These are phyloP conservation scores for Vitellaria paradoxa DNA, from an alignment of 179 eudicot species.

Conservation along the genomic window DNA sequence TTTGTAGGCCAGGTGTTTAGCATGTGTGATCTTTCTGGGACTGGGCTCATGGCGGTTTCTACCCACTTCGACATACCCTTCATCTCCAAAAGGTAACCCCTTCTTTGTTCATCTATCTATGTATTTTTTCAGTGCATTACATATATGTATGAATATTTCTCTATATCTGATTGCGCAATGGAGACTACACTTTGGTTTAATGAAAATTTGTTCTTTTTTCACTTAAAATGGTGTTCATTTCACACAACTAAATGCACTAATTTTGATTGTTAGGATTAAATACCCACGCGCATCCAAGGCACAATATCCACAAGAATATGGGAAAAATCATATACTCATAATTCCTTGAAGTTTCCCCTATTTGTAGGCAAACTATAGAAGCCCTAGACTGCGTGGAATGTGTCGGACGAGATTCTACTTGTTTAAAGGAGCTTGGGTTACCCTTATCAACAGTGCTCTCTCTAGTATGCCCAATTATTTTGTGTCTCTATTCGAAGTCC, in stretches of 20 bases:
- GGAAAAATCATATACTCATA: too few relatives aligned
- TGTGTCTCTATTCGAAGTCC: too few relatives aligned
- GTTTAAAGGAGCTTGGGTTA: too few relatives aligned
- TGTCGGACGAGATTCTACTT: too few relatives aligned
- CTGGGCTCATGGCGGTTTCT: slow-evolving; percentile 91
- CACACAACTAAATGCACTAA: not conserved
- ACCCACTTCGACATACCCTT: slow-evolving; percentile 81
- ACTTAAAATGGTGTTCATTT: not conserved
- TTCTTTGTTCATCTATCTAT: not conserved
- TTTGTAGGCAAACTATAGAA: too few relatives aligned
- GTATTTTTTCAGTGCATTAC: not conserved
- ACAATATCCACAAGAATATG: too few relatives aligned
- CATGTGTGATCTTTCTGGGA: slow-evolving; percentile 92
- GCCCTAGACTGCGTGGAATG: too few relatives aligned
- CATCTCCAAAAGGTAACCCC: slow-evolving; percentile 57
- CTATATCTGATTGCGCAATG: not conserved
- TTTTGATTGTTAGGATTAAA: not conserved
- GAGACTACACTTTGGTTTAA: not conserved
- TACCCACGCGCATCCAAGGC: too few relatives aligned
- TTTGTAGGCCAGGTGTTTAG: slow-evolving; percentile 93
- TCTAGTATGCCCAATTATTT: too few relatives aligned
- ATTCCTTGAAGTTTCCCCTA: too few relatives aligned
- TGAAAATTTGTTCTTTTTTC: not conserved
- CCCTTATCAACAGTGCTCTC: too few relatives aligned
- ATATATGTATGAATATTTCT: not conserved